phyloP scores from a whole-genome alignment of 106 monocot genomes.

The Dactylorhiza incarnata region DNA sequence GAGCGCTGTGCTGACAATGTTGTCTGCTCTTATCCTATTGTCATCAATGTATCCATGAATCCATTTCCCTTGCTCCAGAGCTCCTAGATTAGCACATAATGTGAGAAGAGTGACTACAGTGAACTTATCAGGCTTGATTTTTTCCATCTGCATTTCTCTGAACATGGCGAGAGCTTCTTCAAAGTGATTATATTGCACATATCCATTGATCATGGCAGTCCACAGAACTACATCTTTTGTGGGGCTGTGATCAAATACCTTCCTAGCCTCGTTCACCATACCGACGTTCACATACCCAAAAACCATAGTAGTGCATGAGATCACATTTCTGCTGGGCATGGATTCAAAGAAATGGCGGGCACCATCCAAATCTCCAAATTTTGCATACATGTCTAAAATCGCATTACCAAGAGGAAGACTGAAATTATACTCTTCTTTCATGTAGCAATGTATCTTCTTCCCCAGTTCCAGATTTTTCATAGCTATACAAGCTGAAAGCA shows the following conservation, averaged over 20 bases:
- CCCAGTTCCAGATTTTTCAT: constrained; percentile 28
- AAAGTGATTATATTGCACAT: constrained; percentile 19
- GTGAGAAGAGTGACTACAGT: constrained; percentile 43
- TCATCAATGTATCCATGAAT: constrained; percentile 35
- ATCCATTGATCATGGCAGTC: constrained; percentile 41
- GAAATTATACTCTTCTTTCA: constrained; percentile 13
- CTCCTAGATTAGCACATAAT: constrained; percentile 38
- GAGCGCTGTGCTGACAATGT: constrained; percentile 35
- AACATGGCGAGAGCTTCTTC: constrained; percentile 31
- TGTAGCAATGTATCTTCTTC: constrained; percentile 22
- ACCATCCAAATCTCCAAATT: constrained; percentile 18
- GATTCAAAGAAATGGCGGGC: constrained; percentile 19
- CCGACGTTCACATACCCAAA: constrained; percentile 25
- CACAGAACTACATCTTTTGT: constrained; percentile 30
- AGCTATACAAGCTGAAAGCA: constrained; percentile 32
- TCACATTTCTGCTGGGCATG: constrained; percentile 22
- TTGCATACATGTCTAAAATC: constrained; percentile 34
- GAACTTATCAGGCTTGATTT: constrained; percentile 34
- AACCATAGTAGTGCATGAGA: constrained; percentile 34
- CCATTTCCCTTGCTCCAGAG: constrained; percentile 38
- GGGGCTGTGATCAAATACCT: constrained; percentile 22
- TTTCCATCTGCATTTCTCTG: constrained; percentile 31
- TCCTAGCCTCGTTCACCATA: constrained; percentile 19
- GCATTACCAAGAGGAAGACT: constrained; percentile 36
- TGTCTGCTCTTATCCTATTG: constrained; percentile 23